Base-by-base conservation (phyloP, 805 yeast species). In the Myxozyma lipomycoides region DNA sequence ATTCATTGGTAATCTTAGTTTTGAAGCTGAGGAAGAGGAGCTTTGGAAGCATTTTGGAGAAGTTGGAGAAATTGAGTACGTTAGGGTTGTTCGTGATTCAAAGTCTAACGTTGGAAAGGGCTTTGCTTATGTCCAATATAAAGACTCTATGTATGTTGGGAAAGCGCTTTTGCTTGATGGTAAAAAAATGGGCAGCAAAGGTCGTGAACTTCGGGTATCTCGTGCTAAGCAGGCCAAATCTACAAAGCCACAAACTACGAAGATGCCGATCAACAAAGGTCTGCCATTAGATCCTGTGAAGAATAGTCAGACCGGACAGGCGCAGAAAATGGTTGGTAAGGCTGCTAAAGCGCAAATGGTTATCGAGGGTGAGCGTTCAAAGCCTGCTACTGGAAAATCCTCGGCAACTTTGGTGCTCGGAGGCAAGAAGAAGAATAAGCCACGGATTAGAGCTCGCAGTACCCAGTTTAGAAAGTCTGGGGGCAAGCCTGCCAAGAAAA, bases 91-190 rank as follows among this genome's bases (percentile, higher is more conserved):
- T 30, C 81, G 99, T 65, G 99, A 93, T 66, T 71, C 95, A 17
- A 87, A 87, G 71, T 91, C 97, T 21, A 91, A 93, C 62, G 74
- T 91, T 52, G 99, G 98, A 57, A 93, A 93, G 71, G 99, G 99
- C 4, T 90, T 93, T 71, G 98, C 96, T 4, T 86, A 90, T 66
- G 89, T 93, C 32, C 98, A 91, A 68, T 93, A 90, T 72, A 78
- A 75, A 26, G 73, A 70, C 62, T 68, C 79, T 47, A 69, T 83
- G 48, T 74, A 82, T 38, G 96, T 93, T 7, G 81, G 82, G 56
- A 85, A 86, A 64, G 97, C 96, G 0, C 69, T 93, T 47, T 69
- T 88, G 52, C 71, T 87, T 54, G 79, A 90, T 67, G 91, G 80
- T 41, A 82, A 86, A 70, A 78, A 81, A 51, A 67, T 79, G 58